Base-by-base conservation (phyloP, 345 rosid genomes). In the Pugionium dolabratum region DNA sequence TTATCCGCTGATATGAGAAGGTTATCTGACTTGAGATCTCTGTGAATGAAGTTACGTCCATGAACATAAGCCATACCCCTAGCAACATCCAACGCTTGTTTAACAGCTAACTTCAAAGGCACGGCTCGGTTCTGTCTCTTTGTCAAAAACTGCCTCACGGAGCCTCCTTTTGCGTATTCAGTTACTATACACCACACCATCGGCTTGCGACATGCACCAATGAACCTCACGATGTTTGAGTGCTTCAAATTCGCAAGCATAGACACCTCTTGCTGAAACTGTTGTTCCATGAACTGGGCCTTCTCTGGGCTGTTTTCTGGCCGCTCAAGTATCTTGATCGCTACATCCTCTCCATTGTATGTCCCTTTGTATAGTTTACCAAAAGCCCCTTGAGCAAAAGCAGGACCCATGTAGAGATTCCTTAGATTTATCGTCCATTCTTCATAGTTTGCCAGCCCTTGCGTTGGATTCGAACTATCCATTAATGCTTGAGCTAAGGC, bases 361-460 rank as follows among this genome's bases (percentile, higher is more conserved):
- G 87, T 78, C 6, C 87, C 87, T 69, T 80, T 69, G 39, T 85
- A 85, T 29, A 85, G 68, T 72, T 83, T 85, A 36, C 90, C 90
- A 78, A 83, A 85, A 39, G 90, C 87, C 30, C 87, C 90, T 76
- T 85, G 87, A 2, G 90, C 90, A 81, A 85, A 85, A 62, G 90
- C 83, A 10, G 81, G 74, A n/a, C 90, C 90, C 84, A 83, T 85
- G 45, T 72, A 79, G 50, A 85, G 90, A 46, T 76, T 85, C 62
- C 83, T 79, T 69, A 85, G 66, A 78, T 85, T 86, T 47, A 83
- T 83, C 0, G 87, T 85, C 90, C 90, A 85, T 33, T 83, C 85
- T 46, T 83, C 87, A 28, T 71, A 85, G 55, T 79, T 67, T 34
- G 51, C 68, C 58, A 85, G 52, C 4, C 91, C 87, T 73, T 80